Evolutionary conservation across 169 alveolate species (phyloP).

Genomic region (Plasmodium yoelii): DNA sequence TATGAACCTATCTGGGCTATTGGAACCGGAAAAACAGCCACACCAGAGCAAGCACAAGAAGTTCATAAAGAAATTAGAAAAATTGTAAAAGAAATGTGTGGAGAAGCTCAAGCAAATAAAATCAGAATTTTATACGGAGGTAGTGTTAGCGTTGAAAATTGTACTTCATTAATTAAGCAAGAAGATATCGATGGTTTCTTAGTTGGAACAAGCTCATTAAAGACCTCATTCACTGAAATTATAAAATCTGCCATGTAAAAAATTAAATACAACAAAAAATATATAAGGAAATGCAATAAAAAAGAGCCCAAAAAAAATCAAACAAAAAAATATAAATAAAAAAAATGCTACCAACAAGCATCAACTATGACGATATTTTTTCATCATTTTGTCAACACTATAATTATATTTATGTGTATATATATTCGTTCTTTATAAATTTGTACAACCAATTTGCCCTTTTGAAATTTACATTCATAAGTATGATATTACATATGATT

Average conservation of each 20-base stretch:
- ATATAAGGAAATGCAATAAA: too few species aligned
- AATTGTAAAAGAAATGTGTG: constrained; percentile 68
- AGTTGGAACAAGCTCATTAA: constrained; percentile 99
- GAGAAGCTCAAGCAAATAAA: constrained; percentile 89
- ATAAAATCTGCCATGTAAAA: constrained; percentile 86
- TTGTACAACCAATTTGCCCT: too few species aligned
- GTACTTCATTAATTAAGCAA: constrained; percentile 92
- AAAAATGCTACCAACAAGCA: too few species aligned
- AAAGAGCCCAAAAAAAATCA: too few species aligned
- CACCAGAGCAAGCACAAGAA: constrained; percentile 97
- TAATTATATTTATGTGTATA: too few species aligned
- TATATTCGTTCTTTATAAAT: too few species aligned
- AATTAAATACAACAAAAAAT: neutral
- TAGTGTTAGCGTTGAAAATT: constrained; percentile 96
- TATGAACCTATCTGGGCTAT: constrained; percentile 99
- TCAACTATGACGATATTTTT: too few species aligned
- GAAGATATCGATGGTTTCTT: constrained; percentile 98
- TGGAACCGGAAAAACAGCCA: constrained; percentile 98
- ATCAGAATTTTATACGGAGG: constrained; percentile 99
- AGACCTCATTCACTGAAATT: constrained; percentile 95
- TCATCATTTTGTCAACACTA: too few species aligned
- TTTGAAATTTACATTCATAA: too few species aligned
- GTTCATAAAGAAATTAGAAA: constrained; percentile 91
- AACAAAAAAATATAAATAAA: too few species aligned
- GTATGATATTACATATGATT: too few species aligned